phyloP scores from a whole-genome alignment of 192 early-diverging fungal species.

The Diversispora epigaea region DNA sequence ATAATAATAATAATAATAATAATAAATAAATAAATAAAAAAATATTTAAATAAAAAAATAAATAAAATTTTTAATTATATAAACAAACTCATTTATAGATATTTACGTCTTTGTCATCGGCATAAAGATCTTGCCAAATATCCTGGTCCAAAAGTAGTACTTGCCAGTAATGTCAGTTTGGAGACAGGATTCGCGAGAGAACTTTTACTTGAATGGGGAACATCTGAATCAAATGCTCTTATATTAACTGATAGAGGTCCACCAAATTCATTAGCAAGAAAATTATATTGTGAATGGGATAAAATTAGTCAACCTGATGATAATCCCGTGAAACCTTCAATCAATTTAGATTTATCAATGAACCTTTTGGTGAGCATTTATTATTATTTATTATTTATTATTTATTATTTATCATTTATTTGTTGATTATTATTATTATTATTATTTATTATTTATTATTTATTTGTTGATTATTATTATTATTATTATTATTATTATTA shows the following conservation, averaged over 20 bases:
- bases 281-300: conserved; percentile 68
- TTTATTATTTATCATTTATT: too few species aligned
- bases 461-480: too few species aligned
- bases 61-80: too few species aligned
- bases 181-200: conserved; percentile 80
- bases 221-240: conserved; percentile 56
- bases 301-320: not conserved
- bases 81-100: too few species aligned
- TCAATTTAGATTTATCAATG: conserved; percentile 14
- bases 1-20: too few species aligned
- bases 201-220: conserved; percentile 72
- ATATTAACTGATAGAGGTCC: conserved; percentile 78
- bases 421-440: too few species aligned
- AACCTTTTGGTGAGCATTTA: conserved; percentile 9
- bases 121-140: conserved; percentile 67
- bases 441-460: too few species aligned
- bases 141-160: conserved; percentile 76
- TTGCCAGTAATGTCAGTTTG: conserved; percentile 79
- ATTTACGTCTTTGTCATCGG: conserved; percentile 65
- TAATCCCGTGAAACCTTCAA: conserved; percentile 15
- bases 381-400: too few species aligned
- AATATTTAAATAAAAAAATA: too few species aligned
- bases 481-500: too few species aligned
- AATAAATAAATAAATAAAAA: too few species aligned
- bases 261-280: conserved; percentile 65